phyloP scores from a whole-genome alignment of 2,329 filamentous ascomycete genomes.

The Phialemonium atrogriseum region DNA sequence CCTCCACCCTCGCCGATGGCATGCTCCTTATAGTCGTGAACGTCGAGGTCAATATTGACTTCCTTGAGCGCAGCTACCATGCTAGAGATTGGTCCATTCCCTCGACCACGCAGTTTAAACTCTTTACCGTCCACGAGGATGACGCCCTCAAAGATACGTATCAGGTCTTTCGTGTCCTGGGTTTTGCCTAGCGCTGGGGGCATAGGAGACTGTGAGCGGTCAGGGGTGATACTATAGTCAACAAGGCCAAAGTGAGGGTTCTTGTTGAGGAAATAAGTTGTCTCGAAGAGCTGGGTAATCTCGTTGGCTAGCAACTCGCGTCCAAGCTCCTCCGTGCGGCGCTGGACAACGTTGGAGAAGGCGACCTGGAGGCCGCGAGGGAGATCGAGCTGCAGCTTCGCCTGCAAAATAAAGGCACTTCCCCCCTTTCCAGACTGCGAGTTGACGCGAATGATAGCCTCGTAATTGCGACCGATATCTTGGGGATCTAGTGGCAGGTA shows the following conservation, averaged over 20 bases:
- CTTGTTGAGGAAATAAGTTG: conserved; percentile 74
- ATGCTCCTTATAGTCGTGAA: conserved; percentile 94
- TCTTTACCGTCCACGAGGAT: conserved; percentile 75
- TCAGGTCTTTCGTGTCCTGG: conserved; percentile 68
- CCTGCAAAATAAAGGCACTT: conserved; percentile 87
- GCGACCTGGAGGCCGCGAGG: conserved; percentile 87
- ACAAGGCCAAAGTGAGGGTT: conserved; percentile 81
- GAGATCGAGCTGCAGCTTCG: conserved; percentile 81
- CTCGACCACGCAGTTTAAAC: conserved; percentile 68
- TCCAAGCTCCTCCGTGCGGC: conserved; percentile 67
- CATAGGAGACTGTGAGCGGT: conserved; percentile 68
- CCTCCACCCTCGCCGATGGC: conserved; percentile 73
- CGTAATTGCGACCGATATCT: conserved; percentile 94
- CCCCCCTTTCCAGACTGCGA: conserved; percentile 93
- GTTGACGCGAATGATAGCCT: conserved; percentile 96
- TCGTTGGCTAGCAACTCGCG: conserved; percentile 78
- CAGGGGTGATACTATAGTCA: conserved; percentile 85
- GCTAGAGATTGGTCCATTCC: conserved; percentile 86
- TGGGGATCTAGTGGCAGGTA: conserved; percentile 89
- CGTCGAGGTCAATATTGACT: conserved; percentile 79
- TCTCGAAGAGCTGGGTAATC: conserved; percentile 81
- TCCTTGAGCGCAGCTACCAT: conserved; percentile 72
- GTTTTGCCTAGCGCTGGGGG: conserved; percentile 62
- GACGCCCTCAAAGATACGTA: conserved; percentile 77
- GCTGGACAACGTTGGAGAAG: conserved; percentile 82